A percentile compares a stretch with the other conserved stretches of the same genome.
These are phyloP conservation scores for Skeletonema grethae DNA, from an alignment of 108 stramenopile species.

Conservation along the genomic window DNA sequence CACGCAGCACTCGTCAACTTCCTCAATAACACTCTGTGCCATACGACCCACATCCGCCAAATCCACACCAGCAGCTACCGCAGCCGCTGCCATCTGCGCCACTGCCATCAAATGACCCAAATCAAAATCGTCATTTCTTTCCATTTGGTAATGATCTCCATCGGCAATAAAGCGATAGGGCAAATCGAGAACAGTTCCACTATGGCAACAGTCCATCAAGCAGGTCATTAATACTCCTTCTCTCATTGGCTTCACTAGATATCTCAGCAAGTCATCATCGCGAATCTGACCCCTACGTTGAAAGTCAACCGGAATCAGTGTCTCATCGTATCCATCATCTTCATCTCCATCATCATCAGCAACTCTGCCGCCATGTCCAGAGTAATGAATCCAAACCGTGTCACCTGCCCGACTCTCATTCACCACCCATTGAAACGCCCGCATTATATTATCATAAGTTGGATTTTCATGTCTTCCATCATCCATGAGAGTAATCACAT, in stretches of 20 bases:
- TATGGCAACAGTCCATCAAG: conserved; percentile 84
- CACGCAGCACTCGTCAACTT: background rate
- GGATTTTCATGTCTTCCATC: conserved; percentile 62
- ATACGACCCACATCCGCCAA: background rate
- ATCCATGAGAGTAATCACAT: conserved; percentile 57
- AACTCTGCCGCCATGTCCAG: conserved; percentile 43
- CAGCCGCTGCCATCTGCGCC: background rate
- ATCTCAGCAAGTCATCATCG: conserved; percentile 67
- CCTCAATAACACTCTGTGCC: background rate
- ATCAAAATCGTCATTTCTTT: conserved; percentile 35
- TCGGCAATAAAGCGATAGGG: conserved; percentile 67
- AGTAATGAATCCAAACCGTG: conserved; percentile 67
- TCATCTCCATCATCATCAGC: conserved; percentile 62
- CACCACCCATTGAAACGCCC: conserved; percentile 57
- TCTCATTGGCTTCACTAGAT: conserved; percentile 64
- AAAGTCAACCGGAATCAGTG: conserved; percentile 78
- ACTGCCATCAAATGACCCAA: conserved; percentile 21
- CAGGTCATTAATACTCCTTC: conserved; percentile 65
- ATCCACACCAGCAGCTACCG: background rate
- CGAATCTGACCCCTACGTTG: conserved; percentile 61
- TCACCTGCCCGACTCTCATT: conserved; percentile 59
- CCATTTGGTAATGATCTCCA: conserved; percentile 54
- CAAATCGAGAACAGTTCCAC: conserved; percentile 79
- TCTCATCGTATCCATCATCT: conserved; percentile 78
- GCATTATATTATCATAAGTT: conserved; percentile 65